Base-by-base conservation (phyloP, 2,329 filamentous ascomycete genomes). In the Ilyonectria destructans region DNA sequence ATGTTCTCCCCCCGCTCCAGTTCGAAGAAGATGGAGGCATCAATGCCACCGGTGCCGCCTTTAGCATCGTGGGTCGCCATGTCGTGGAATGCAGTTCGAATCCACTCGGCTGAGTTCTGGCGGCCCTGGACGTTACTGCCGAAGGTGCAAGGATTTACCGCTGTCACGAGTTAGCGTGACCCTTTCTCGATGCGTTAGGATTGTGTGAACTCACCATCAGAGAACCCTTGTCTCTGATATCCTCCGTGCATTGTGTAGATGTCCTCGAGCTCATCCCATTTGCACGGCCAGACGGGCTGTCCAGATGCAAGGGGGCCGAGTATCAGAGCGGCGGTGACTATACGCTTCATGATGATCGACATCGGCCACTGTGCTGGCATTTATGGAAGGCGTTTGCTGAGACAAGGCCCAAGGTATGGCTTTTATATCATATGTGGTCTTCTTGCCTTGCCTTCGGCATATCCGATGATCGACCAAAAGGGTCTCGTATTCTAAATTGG, bases 21-120 rank as follows among this genome's bases (percentile, higher is more conserved):
- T 62, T 79, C 77, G 57, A 71, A 79, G 58, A 74, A 74, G 62
- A 79, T 78, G 31, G 77, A 79, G n/a, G 71, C 77, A 55, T 79
- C 77, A 1, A 78, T 62, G 37, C 77, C 77, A 29, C 77, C 77
- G 2, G 70, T 66, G 17, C 77, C 77, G 4, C 70, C 61, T 5
- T 64, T 68, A 9, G 64, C 71, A 58, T 79, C 71, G 17, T 74
- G 69, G 7, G 76, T 79, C 21, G 70, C 70, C 37, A 75, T 72
- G 69, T 79, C 77, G 60, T 79, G 77, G 67, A 76, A 79, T 13
- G 75, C 77, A 17, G 77, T 78, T 23, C 77, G 75, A 35, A 79
- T 71, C 77, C 77, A 79, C 71, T 79, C 77, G 4, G 75, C 77
- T 10, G 77, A 68, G 59, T 74, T 75, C 17, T 75, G 73, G 31